These are phyloP conservation scores for Cladosporium sp. DNA, from an alignment of 2,329 filamentous ascomycete genomes.

Conservation along the genomic window DNA sequence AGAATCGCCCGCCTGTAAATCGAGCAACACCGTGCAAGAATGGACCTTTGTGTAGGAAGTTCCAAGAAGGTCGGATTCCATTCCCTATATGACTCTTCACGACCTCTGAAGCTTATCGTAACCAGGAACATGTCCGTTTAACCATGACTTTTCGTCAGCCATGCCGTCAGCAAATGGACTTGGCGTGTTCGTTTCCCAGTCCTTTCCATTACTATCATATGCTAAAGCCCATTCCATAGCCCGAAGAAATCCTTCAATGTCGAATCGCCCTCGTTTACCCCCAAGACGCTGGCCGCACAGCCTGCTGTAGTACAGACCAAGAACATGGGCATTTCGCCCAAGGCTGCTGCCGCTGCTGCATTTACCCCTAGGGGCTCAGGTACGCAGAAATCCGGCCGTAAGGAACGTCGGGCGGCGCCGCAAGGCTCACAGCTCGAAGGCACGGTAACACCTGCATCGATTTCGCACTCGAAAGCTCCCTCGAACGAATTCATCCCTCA, in stretches of 20 bases:
- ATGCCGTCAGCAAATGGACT: slow-evolving; percentile 33
- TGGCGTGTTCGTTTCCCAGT: slow-evolving; percentile 27
- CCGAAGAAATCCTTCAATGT: slow-evolving; percentile 81
- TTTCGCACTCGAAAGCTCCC: slow-evolving; percentile 48
- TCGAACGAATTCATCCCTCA: slow-evolving; percentile 46
- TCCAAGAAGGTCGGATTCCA: slow-evolving; percentile 34
- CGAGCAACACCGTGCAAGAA: slow-evolving; percentile 35
- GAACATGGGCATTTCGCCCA: slow-evolving; percentile 79
- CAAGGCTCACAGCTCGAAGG: slow-evolving; percentile 35
- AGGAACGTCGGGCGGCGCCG: slow-evolving; percentile 21
- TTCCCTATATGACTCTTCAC: not conserved
- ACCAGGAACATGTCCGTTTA: slow-evolving; percentile 39
- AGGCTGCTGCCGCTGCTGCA: slow-evolving; percentile 83
- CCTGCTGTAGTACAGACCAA: slow-evolving; percentile 51
- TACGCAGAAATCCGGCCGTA: slow-evolving; percentile 25
- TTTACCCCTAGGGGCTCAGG: slow-evolving; percentile 69
- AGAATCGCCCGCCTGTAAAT: slow-evolving; percentile 35
- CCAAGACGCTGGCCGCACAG: slow-evolving; percentile 55
- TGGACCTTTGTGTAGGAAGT: slow-evolving; percentile 39
- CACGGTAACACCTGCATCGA: slow-evolving; percentile 44
- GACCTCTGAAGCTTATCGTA: slow-evolving; percentile 19
- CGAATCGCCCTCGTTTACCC: slow-evolving; percentile 94
- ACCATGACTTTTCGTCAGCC: slow-evolving; percentile 36
- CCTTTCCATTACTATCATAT: not conserved
- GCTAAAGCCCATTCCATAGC: slow-evolving; percentile 21